Percentiles rank a stretch among this genome's conserved stretches.
Conservation (phyloP, 2,329 filamentous ascomycete genomes). For the Sclerotinia subarctica region DNA sequence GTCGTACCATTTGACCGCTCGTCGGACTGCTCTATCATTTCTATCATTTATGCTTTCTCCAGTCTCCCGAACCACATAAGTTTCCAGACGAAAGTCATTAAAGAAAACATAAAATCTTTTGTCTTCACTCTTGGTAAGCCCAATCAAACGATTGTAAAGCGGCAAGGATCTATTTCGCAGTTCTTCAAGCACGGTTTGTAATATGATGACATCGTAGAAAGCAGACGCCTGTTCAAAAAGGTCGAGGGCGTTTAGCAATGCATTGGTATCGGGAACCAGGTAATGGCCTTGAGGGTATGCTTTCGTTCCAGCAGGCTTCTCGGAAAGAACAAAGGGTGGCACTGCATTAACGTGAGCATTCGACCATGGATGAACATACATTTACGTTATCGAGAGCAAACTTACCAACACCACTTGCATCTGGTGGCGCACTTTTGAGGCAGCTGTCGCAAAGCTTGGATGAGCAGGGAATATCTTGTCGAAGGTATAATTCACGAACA, state of each 20-base stretch:
- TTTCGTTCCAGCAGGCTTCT: constrained; percentile 80
- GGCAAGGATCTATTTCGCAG: constrained; percentile 90
- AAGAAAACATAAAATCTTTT: constrained; percentile 99
- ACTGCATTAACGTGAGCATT: constrained; percentile 46
- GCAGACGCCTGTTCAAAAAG: constrained; percentile 88
- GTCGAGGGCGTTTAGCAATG: constrained; percentile 92
- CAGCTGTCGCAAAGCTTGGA: constrained; percentile 82
- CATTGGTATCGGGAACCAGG: constrained; percentile 93
- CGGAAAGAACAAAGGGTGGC: constrained; percentile 81
- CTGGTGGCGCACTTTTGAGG: constrained; percentile 68
- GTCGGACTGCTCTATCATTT: constrained; percentile 87
- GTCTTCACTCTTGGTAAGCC: constrained; percentile 89
- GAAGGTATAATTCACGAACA: constrained; percentile 90
- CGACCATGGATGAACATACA: background rate
- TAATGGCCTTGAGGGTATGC: constrained; percentile 86
- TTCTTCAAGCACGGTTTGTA: constrained; percentile 96
- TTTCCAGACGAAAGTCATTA: constrained; percentile 95
- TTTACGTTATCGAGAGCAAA: constrained; percentile 14
- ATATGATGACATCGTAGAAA: constrained; percentile 94
- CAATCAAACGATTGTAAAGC: constrained; percentile 88
- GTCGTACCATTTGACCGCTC: constrained; percentile 85
- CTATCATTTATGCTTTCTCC: constrained; percentile 93
- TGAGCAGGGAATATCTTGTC: constrained; percentile 96
- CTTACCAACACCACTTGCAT: constrained; percentile 74
- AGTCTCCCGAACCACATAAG: constrained; percentile 69